Conservation (phyloP, 179 eudicot species). For the Nepenthes alata region DNA sequence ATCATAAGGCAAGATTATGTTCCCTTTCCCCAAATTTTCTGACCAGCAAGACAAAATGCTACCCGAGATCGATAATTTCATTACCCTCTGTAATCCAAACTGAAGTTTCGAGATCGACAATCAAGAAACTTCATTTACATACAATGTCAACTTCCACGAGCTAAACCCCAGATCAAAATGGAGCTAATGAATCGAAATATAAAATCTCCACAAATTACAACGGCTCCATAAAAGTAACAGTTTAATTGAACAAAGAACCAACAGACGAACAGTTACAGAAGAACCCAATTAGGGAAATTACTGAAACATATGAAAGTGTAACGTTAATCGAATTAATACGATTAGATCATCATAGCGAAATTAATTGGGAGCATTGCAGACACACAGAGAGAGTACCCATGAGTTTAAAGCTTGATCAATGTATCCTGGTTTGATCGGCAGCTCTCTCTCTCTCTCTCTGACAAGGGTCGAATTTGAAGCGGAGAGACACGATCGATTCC, state of each 20-base stretch:
- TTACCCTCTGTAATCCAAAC: not conserved
- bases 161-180: not conserved
- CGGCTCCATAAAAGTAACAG: too few species aligned
- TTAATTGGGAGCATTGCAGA: not conserved
- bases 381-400: slow-evolving; percentile 15
- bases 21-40: not conserved
- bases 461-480: slow-evolving; percentile 8
- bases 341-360: slow-evolving; percentile 1
- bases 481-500: slow-evolving; percentile 4
- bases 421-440: slow-evolving; percentile 4
- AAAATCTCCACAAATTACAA: not conserved
- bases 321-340: not conserved
- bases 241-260: not conserved
- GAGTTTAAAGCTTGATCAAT: slow-evolving; percentile 6
- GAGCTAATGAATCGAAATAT: not conserved
- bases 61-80: not conserved
- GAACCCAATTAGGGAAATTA: slow-evolving; percentile 1
- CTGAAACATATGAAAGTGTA: not conserved
- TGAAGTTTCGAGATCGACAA: slow-evolving; percentile 5
- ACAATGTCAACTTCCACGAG: slow-evolving; percentile 2
- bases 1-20: not conserved
- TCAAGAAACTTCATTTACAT: not conserved
- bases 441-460: slow-evolving; percentile 1
- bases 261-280: slow-evolving; percentile 4
- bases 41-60: not conserved